Percentiles rank a stretch among this genome's conserved stretches.
Conservation (phyloP, 768 basidiomycete genomes). For the Megacollybia marginata region DNA sequence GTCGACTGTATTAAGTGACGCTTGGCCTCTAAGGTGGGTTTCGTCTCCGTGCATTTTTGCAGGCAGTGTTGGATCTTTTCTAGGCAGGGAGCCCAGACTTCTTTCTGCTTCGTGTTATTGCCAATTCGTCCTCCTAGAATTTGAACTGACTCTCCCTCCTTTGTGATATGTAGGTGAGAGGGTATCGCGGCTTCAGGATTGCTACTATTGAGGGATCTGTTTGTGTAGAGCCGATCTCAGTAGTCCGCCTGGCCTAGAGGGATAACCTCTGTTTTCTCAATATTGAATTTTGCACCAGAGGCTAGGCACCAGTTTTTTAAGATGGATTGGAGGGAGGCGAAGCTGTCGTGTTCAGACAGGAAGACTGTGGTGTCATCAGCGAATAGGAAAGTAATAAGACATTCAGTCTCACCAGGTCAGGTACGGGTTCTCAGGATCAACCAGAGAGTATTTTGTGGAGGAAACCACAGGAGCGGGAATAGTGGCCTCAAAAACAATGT, state of each 20-base stretch:
- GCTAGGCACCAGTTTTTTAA: background rate
- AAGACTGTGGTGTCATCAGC: no score
- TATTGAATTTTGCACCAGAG: slow-evolving; percentile 5
- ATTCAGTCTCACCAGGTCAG: slow-evolving; percentile 1
- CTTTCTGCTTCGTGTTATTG: background rate
- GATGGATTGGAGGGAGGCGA: background rate
- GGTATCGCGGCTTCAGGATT: background rate
- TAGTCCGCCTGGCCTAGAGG: slow-evolving; percentile 11
- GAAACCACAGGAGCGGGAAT: no score
- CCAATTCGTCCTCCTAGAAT: slow-evolving; percentile 2
- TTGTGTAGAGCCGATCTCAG: background rate
- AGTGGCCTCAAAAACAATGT: no score
- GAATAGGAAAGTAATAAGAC: slow-evolving; percentile 6
- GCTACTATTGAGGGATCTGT: background rate
- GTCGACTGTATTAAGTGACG: slow-evolving; percentile 13
- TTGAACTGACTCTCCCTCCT: no score
- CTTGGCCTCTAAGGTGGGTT: slow-evolving; percentile 8
- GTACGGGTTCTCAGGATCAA: no score
- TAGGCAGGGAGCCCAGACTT: background rate
- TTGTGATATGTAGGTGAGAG: background rate
- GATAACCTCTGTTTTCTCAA: slow-evolving; percentile 9
- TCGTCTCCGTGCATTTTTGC: background rate
- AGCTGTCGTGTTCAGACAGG: background rate
- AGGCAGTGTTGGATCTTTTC: background rate
- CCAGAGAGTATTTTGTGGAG: no score